Percentiles rank a stretch among this genome's conserved stretches.
These are phyloP conservation scores for Blastobotrys robertii DNA, from an alignment of 805 yeast genomes.

Conservation along the genomic window DNA sequence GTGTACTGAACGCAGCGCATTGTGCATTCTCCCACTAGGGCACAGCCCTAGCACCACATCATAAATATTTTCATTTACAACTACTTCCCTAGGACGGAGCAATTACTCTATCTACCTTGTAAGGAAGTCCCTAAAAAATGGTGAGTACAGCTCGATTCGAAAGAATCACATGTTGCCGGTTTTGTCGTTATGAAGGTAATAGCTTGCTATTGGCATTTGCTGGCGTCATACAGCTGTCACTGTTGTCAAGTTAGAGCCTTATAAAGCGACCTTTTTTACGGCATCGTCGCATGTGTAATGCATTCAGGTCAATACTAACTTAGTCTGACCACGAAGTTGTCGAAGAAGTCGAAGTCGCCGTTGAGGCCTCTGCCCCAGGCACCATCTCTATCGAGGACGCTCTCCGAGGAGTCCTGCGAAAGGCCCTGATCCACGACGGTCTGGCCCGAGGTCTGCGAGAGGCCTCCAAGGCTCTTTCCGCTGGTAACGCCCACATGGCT, in stretches of 20 bases:
- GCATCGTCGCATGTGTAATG: no score
- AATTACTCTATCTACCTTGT: conserved; percentile 21
- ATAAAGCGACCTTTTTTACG: no score
- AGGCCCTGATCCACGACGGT: conserved; percentile 97
- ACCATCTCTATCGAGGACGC: conserved; percentile 97
- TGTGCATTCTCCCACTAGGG: no score
- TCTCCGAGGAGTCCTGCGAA: conserved; percentile 94
- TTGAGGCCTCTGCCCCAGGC: conserved; percentile 75
- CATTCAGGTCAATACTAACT: not conserved
- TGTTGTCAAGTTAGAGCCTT: no score
- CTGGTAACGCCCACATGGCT: conserved; percentile 96
- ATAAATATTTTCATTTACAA: not conserved
- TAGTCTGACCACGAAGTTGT: conserved; percentile 91
- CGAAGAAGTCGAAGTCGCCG: conserved; percentile 71
- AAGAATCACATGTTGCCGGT: no score
- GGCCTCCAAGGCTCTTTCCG: conserved; percentile 96
- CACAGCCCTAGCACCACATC: no score
- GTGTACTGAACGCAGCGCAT: no score
- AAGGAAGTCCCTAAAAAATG: conserved; percentile 27
- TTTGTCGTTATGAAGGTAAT: no score
- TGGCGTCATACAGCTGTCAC: no score
- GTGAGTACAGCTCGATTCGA: conserved; percentile 8
- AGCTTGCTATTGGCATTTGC: no score
- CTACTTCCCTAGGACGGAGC: conserved; percentile 23
- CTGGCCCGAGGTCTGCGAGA: conserved; percentile 99